Evolutionary conservation across 225 moss, liverwort and hornwort genomes (phyloP).

Genomic region (Rhytidiadelphus loreus): DNA sequence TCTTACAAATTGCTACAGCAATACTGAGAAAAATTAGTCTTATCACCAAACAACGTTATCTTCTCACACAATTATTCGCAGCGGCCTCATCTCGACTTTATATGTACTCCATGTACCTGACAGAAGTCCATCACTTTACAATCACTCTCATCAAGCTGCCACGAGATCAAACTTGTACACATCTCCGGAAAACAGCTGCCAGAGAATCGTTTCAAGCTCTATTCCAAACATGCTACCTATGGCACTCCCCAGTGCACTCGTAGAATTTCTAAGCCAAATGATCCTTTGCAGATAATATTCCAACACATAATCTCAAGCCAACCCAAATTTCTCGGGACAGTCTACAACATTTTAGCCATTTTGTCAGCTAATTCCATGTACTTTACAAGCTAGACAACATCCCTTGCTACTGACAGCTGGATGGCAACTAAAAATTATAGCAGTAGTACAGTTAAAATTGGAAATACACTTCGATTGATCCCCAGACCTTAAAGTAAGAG

Average conservation of each 20-base stretch:
- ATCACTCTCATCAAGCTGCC: slow-evolving; percentile 3
- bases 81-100: background rate
- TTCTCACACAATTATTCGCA: background rate
- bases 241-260: background rate
- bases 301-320: slow-evolving; percentile 5
- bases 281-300: background rate
- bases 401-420: slow-evolving; percentile 12
- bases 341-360: background rate
- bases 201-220: background rate
- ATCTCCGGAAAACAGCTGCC: background rate
- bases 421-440: background rate
- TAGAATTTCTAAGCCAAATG: background rate
- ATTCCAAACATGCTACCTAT: background rate
- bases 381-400: slow-evolving; percentile 7
- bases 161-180: background rate
- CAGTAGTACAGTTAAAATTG: background rate
- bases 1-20: background rate
- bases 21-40: background rate
- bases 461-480: slow-evolving; percentile 6
- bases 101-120: background rate
- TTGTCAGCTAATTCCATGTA: slow-evolving; percentile 3
- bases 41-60: background rate
- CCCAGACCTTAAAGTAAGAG: slow-evolving; percentile 10
- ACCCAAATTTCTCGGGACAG: background rate
- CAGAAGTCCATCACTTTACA: background rate